Evolutionary conservation across 306 rosid species (phyloP).

Genomic region (Cajanus cajan): DNA sequence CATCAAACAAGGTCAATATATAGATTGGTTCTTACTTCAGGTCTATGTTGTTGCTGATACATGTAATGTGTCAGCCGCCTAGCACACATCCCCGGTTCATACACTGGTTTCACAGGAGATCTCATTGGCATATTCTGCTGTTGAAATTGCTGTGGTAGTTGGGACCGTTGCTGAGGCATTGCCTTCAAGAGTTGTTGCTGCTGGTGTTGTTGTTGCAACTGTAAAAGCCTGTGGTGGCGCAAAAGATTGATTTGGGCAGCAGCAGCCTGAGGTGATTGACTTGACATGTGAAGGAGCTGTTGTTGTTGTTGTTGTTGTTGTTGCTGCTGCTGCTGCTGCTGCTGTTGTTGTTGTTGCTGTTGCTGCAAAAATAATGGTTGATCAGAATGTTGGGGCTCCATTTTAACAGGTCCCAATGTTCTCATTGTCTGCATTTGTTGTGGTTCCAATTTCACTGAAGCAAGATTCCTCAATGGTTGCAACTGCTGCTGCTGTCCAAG

Average conservation of each 20-base stretch:
- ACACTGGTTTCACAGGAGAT: slow-evolving; percentile 73
- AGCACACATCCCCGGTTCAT: slow-evolving; percentile 99
- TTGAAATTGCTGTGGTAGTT: slow-evolving; percentile 78
- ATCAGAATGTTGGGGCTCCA: slow-evolving; percentile 82
- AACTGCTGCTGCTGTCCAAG: slow-evolving; percentile 73
- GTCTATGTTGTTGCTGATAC: slow-evolving; percentile 95
- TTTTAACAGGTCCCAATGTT: slow-evolving; percentile 55
- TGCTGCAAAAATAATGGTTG: slow-evolving; percentile 80
- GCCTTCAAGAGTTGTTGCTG: slow-evolving; percentile 81
- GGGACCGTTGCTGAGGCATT: slow-evolving; percentile 88
- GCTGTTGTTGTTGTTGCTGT: slow-evolving; percentile 40
- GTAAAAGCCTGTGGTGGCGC: slow-evolving; percentile 79
- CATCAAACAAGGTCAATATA: neutral
- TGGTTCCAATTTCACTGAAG: slow-evolving; percentile 77
- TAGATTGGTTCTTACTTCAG: slow-evolving; percentile 59
- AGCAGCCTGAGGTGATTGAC: slow-evolving; percentile 83
- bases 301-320: slow-evolving; percentile 62
- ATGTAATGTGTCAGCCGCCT: slow-evolving; percentile 89
- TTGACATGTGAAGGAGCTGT: slow-evolving; percentile 77
- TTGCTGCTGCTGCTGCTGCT: slow-evolving; percentile 45
- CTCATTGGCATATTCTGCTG: slow-evolving; percentile 76
- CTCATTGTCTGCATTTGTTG: slow-evolving; percentile 69
- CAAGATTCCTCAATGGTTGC: slow-evolving; percentile 65
- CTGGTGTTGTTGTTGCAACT: slow-evolving; percentile 83
- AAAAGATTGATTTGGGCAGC: slow-evolving; percentile 85